phyloP scores from a whole-genome alignment of 1,284 basidiomycete species.

The Ustilago nuda region DNA sequence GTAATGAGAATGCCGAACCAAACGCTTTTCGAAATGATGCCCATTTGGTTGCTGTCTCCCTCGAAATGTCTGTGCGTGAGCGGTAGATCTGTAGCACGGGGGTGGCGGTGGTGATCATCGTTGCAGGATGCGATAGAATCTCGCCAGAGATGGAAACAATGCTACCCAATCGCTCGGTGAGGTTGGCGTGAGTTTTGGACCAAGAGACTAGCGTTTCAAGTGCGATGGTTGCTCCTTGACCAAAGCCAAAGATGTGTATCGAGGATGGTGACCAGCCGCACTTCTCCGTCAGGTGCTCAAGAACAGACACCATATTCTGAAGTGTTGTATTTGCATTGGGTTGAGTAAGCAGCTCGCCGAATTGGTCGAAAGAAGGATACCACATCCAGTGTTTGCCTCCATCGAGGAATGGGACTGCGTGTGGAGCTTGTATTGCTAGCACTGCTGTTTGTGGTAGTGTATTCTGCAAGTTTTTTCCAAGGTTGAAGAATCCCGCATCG shows the following conservation, averaged over 20 bases:
- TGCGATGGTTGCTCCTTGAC: constrained; percentile 84
- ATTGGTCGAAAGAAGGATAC: constrained; percentile 84
- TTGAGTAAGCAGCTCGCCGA: constrained; percentile 76
- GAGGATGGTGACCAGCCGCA: constrained; percentile 77
- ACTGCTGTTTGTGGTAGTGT: constrained; percentile 84
- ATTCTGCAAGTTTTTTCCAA: constrained; percentile 77
- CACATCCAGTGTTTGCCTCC: constrained; percentile 74
- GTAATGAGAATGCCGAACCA: constrained; percentile 6
- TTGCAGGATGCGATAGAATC: constrained; percentile 44
- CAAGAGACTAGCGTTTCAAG: constrained; percentile 76
- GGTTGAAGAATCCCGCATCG: constrained; percentile 78
- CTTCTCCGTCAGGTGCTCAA: constrained; percentile 74
- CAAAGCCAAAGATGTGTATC: constrained; percentile 90
- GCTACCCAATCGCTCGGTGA: constrained; percentile 20
- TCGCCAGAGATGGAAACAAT: constrained; percentile 45
- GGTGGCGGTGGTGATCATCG: constrained; percentile 3
- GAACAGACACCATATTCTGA: constrained; percentile 73
- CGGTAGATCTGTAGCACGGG: constrained; percentile 46
- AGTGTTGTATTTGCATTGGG: constrained; percentile 80
- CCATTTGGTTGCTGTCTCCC: constrained; percentile 15
- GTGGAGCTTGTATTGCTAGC: constrained; percentile 81
- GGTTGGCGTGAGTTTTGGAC: constrained; percentile 70
- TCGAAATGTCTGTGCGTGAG: neutral
- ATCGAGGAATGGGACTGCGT: constrained; percentile 84
- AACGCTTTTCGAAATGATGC: constrained; percentile 30